A percentile compares a stretch with the other conserved stretches of the same genome.
Conservation (phyloP, 1,139 yeast species). For the Zygosaccharomyces sapae region DNA sequence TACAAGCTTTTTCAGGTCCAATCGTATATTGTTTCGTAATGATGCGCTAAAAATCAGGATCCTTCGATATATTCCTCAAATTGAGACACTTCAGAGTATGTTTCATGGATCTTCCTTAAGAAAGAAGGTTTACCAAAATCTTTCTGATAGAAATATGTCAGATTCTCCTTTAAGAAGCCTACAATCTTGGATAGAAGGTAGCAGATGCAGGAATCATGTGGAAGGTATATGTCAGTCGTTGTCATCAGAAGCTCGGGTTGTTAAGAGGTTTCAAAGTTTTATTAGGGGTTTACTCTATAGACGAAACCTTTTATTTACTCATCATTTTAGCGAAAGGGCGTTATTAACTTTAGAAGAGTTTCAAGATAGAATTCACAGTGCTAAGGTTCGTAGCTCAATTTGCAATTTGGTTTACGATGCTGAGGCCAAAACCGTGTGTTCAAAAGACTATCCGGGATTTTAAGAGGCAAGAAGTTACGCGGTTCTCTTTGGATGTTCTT, state of each 20-base stretch:
- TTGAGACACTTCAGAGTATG: constrained; percentile 43
- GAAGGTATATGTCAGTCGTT: constrained; percentile 7
- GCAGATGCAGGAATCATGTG: constrained; percentile 20
- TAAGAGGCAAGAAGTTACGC: constrained; percentile 6
- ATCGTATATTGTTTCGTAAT: constrained; percentile 24
- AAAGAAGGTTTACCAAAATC: constrained; percentile 35
- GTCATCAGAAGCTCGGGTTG: constrained; percentile 7
- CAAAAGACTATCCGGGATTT: constrained; percentile 5
- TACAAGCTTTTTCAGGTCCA: constrained; percentile 42
- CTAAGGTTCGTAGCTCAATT: not conserved
- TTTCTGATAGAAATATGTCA: constrained; percentile 19
- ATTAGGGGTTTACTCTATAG: constrained; percentile 39
- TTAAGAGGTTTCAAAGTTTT: constrained; percentile 30
- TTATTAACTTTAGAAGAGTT: not conserved
- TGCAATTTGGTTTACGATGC: not conserved
- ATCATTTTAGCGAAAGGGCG: not conserved
- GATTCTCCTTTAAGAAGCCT: constrained; percentile 26
- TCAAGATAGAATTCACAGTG: constrained; percentile 5
- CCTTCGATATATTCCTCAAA: constrained; percentile 16
- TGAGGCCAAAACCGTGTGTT: constrained; percentile 4
- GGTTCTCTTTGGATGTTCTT: constrained; percentile 3
- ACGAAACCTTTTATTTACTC: not conserved
- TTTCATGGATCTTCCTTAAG: constrained; percentile 52
- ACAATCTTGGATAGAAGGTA: constrained; percentile 37
- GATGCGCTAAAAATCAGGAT: constrained; percentile 16